These are phyloP conservation scores for Suhomyces ambrosiae DNA, from an alignment of 1,139 yeast genomes.

Conservation along the genomic window DNA sequence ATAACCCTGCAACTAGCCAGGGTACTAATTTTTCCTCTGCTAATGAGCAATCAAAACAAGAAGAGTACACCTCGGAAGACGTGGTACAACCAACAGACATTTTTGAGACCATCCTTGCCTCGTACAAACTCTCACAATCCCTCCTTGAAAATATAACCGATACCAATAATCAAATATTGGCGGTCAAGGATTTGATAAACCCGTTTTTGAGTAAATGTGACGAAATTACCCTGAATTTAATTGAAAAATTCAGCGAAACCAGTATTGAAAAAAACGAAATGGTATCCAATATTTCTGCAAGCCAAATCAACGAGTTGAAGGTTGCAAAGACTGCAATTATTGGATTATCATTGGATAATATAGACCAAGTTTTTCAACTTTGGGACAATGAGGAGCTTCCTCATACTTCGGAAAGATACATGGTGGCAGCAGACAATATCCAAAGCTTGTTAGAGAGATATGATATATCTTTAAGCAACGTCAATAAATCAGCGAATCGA, in stretches of 20 bases:
- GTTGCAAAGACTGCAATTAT: constrained; percentile 28
- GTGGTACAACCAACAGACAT: constrained; percentile 43
- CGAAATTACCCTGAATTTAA: constrained; percentile 24
- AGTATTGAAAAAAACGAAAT: constrained; percentile 25
- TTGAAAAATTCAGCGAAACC: constrained; percentile 25
- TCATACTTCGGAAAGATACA: constrained; percentile 35
- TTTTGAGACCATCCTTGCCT: constrained; percentile 37
- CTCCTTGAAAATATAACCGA: constrained; percentile 27
- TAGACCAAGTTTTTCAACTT: constrained; percentile 20
- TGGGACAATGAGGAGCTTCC: constrained; percentile 33
- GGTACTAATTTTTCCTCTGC: no score
- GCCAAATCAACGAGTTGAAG: constrained; percentile 29
- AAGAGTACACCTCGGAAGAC: constrained; percentile 30
- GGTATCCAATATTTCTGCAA: constrained; percentile 28
- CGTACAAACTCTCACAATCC: constrained; percentile 35
- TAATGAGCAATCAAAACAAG: constrained; percentile 14
- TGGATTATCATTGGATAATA: constrained; percentile 22
- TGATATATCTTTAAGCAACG: constrained; percentile 24
- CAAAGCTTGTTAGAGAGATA: constrained; percentile 46
- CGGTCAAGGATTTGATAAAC: constrained; percentile 13
- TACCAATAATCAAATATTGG: constrained; percentile 3
- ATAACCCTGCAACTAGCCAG: constrained; percentile 5
- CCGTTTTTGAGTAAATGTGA: constrained; percentile 27
- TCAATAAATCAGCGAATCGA: constrained; percentile 14
- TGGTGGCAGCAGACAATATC: constrained; percentile 47